A percentile compares a stretch with the other conserved stretches of the same genome.
Evolutionary conservation across 257 asterid genomes (phyloP).

Genomic region (Solanum chilense): DNA sequence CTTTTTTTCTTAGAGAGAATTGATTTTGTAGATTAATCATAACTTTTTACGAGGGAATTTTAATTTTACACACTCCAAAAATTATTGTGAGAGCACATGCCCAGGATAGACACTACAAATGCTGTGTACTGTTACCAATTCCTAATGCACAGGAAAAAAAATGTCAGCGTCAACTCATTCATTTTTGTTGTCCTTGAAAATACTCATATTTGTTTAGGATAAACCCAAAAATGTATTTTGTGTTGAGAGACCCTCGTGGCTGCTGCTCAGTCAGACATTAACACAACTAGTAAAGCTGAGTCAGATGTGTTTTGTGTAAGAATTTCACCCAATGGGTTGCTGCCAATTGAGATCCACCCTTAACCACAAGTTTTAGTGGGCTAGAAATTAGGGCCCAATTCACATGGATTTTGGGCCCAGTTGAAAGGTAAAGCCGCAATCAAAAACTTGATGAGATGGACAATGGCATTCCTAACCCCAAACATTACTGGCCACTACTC

Average conservation of each 20-base stretch:
- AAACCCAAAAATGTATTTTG: neutral
- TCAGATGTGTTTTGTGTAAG: neutral
- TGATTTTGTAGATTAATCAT: neutral
- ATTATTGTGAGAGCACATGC: neutral
- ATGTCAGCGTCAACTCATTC: neutral
- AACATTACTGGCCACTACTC: neutral
- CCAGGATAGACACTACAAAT: neutral
- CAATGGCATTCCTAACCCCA: neutral
- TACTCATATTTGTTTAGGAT: neutral
- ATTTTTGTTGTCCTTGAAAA: neutral
- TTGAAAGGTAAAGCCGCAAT: neutral
- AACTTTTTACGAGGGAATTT: neutral
- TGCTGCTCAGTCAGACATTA: neutral
- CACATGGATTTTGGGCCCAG: constrained; percentile 2
- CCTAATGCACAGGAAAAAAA: neutral
- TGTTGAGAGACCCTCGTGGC: neutral
- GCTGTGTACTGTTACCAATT: neutral
- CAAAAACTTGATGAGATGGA: neutral
- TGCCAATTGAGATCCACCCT: neutral
- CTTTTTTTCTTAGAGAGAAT: too few species aligned
- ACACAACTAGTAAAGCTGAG: neutral
- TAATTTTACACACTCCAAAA: too few species aligned
- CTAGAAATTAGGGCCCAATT: neutral
- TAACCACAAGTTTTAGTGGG: constrained; percentile 7
- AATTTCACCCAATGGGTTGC: neutral